These are phyloP conservation scores for Omphalotus olearius DNA, from an alignment of 1,284 basidiomycete genomes.

Conservation along the genomic window DNA sequence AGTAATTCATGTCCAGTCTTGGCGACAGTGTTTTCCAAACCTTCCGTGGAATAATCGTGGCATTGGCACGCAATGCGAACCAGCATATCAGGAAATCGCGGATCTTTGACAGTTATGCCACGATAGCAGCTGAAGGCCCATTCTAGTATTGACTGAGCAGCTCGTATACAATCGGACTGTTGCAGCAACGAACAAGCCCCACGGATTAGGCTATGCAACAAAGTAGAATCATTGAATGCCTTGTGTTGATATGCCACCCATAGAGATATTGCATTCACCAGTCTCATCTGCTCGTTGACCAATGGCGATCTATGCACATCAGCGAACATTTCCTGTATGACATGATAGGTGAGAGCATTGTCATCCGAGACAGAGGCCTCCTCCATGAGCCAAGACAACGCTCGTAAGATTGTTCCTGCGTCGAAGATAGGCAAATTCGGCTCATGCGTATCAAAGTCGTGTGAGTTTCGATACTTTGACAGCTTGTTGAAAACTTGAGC, in stretches of 20 bases:
- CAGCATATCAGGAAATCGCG: conserved; percentile 59
- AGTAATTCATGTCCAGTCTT: conserved; percentile 41
- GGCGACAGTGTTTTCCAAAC: conserved; percentile 24
- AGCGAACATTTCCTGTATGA: conserved; percentile 72
- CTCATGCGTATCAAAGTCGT: conserved; percentile 48
- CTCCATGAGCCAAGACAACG: conserved; percentile 55
- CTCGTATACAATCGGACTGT: conserved; percentile 63
- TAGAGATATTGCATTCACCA: conserved; percentile 71
- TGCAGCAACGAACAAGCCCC: conserved; percentile 63
- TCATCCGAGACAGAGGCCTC: conserved; percentile 34
- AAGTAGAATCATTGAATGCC: conserved; percentile 49
- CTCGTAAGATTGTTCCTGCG: conserved; percentile 44
- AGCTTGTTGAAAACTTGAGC: conserved; percentile 38
- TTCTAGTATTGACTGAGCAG: conserved; percentile 72
- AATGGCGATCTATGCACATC: conserved; percentile 67
- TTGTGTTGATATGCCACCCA: conserved; percentile 59
- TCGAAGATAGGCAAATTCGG: conserved; percentile 60
- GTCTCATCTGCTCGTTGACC: conserved; percentile 81
- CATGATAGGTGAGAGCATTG: conserved; percentile 66
- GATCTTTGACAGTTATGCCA: conserved; percentile 33
- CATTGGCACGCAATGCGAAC: conserved; percentile 59
- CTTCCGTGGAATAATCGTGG: conserved; percentile 42
- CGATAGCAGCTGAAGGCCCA: conserved; percentile 66
- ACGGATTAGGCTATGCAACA: conserved; percentile 67
- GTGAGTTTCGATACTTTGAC: conserved; percentile 42